Percentiles rank a stretch among this genome's conserved stretches.
phyloP scores from a whole-genome alignment of 2,329 filamentous ascomycete species.

The Erysiphe pulchra region DNA sequence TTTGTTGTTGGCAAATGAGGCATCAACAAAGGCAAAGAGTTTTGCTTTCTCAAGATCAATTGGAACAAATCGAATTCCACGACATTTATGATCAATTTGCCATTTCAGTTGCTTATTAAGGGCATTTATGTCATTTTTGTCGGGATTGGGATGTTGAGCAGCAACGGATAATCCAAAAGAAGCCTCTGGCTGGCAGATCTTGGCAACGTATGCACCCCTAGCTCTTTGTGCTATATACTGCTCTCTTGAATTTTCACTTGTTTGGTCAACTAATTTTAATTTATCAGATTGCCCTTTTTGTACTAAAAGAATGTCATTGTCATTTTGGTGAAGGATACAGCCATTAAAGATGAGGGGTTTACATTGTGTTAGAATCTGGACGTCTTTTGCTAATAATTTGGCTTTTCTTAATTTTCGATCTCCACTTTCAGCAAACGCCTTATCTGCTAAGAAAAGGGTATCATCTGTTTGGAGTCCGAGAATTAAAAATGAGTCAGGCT shows the following conservation, averaged over 20 bases:
- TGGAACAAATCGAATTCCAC: too few species aligned
- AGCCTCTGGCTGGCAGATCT: neutral
- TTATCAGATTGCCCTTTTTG: neutral
- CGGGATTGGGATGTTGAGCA: neutral
- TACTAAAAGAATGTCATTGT: neutral
- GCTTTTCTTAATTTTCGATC: neutral
- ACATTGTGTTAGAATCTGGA: neutral
- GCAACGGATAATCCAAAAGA: neutral
- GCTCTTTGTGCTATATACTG: too few species aligned
- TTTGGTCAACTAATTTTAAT: neutral
- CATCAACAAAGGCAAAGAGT: too few species aligned
- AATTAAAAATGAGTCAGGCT: neutral
- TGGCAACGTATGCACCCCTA: neutral
- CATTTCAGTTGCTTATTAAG: too few species aligned
- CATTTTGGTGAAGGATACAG: neutral
- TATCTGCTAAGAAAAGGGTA: neutral
- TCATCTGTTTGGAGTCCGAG: neutral
- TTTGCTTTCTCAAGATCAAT: too few species aligned
- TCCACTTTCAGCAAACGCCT: neutral
- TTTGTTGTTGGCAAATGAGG: too few species aligned
- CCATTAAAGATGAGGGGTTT: neutral
- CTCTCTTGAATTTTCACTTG: neutral
- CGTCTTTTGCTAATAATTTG: neutral
- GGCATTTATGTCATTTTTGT: too few species aligned
- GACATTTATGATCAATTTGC: too few species aligned